These are phyloP conservation scores for Ploettnerulaceae sp. DNA, from an alignment of 2,329 filamentous ascomycete genomes.

Conservation along the genomic window DNA sequence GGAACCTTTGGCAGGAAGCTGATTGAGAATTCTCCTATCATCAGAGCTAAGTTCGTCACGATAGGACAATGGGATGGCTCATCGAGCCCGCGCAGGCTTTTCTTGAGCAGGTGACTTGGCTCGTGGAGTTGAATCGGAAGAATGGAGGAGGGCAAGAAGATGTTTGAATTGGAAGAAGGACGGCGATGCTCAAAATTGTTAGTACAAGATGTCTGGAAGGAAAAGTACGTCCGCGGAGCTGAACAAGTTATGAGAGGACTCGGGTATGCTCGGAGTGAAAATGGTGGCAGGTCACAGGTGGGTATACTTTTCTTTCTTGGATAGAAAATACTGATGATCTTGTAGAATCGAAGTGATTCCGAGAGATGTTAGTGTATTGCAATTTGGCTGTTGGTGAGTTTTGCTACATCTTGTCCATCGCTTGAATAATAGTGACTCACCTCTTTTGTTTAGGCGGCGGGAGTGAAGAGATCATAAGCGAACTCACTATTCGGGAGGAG, in stretches of 20 bases:
- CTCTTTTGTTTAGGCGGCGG: constrained; percentile 28
- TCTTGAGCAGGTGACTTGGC: constrained; percentile 53
- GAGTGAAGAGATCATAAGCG: constrained; percentile 34
- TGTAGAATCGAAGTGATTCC: constrained; percentile 48
- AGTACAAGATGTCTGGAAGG: constrained; percentile 47
- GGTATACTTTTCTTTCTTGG: not conserved
- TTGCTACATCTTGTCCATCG: not conserved
- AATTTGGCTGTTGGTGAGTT: constrained; percentile 36
- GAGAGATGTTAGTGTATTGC: constrained; percentile 47
- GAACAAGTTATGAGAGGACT: constrained; percentile 51
- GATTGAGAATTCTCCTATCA: constrained; percentile 53
- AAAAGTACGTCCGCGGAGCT: constrained; percentile 49
- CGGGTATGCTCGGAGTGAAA: constrained; percentile 46
- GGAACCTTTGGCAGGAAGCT: constrained; percentile 56
- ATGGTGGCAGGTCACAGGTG: constrained; percentile 37
- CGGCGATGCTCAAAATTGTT: constrained; percentile 48
- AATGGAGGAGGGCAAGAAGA: constrained; percentile 25
- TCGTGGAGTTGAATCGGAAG: constrained; percentile 27
- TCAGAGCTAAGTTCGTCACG: constrained; percentile 54
- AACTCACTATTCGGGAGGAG: constrained; percentile 32
- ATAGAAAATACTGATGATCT: constrained; percentile 7
- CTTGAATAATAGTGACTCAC: not conserved
- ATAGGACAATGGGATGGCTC: constrained; percentile 52
- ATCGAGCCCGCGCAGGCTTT: constrained; percentile 59
- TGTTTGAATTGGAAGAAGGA: constrained; percentile 46